Conservation (phyloP, 495 filamentous ascomycete species). For the Lophium mytilinum region DNA sequence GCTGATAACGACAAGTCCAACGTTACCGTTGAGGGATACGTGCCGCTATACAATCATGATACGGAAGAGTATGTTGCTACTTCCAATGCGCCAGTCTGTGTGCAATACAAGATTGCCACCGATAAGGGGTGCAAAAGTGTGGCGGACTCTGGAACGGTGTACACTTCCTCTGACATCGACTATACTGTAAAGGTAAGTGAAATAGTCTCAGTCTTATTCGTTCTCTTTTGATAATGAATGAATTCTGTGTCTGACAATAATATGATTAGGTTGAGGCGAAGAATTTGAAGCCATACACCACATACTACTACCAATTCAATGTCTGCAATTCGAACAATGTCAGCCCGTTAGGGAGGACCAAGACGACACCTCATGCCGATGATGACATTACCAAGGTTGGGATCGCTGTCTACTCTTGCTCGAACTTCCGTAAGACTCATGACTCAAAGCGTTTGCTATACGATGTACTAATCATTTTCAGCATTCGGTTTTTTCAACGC, state of each 20-base stretch:
- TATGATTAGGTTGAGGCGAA: slow-evolving; percentile 48
- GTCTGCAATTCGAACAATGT: slow-evolving; percentile 33
- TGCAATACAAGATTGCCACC: slow-evolving; percentile 44
- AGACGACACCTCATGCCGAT: slow-evolving; percentile 31
- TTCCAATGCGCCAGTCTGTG: slow-evolving; percentile 52
- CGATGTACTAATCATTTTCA: slow-evolving; percentile 5
- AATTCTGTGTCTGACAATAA: slow-evolving; percentile 10
- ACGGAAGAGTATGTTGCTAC: slow-evolving; percentile 44
- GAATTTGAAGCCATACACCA: slow-evolving; percentile 48
- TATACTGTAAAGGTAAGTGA: slow-evolving; percentile 54
- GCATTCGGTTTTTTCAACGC: slow-evolving; percentile 56
- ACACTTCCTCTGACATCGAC: slow-evolving; percentile 59
- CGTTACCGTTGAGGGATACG: slow-evolving; percentile 45
- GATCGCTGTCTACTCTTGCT: slow-evolving; percentile 36
- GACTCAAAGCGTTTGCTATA: neutral
- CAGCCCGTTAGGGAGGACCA: slow-evolving; percentile 35
- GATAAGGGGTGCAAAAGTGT: slow-evolving; percentile 35
- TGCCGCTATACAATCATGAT: slow-evolving; percentile 49
- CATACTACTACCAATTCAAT: slow-evolving; percentile 44
- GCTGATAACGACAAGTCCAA: slow-evolving; percentile 47
- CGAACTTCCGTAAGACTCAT: slow-evolving; percentile 29
- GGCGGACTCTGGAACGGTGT: slow-evolving; percentile 43
- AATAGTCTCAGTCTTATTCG: neutral
- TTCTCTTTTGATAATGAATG: neutral
- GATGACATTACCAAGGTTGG: slow-evolving; percentile 30